These are phyloP conservation scores for Suillus sp. DNA, from an alignment of 768 basidiomycete genomes.

Conservation along the genomic window DNA sequence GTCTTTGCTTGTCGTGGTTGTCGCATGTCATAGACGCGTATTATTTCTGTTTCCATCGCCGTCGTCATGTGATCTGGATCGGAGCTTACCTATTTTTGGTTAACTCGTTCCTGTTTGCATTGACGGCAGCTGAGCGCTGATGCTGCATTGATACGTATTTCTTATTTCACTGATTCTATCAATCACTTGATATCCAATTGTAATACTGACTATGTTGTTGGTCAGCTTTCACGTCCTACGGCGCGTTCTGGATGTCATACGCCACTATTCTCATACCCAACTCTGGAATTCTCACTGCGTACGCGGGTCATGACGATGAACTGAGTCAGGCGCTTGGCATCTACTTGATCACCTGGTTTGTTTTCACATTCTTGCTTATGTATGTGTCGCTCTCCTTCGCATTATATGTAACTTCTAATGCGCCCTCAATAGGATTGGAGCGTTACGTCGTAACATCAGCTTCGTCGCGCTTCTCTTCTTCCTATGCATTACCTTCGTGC, in stretches of 20 bases:
- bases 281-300: conserved; percentile 62
- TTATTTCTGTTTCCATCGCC: neutral
- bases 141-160: neutral
- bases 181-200: neutral
- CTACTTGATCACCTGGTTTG: conserved; percentile 72
- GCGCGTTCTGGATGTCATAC: conserved; percentile 89
- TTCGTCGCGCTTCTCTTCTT: conserved; percentile 52
- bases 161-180: neutral
- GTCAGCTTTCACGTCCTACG: conserved; percentile 78
- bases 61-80: conserved; percentile 9
- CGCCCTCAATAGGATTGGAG: conserved; percentile 43
- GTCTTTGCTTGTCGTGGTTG: too few species aligned
- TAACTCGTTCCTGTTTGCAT: neutral
- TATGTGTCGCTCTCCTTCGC: conserved; percentile 35
- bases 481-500: conserved; percentile 54
- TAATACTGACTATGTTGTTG: neutral
- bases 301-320: conserved; percentile 38
- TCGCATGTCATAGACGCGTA: neutral
- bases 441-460: conserved; percentile 51
- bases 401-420: conserved; percentile 3
- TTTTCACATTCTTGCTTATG: conserved; percentile 72
- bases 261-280: conserved; percentile 72
- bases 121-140: too few species aligned
- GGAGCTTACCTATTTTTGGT: neutral
- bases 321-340: conserved; percentile 67